Evolutionary conservation across 2,329 filamentous ascomycete species (phyloP).

Genomic region (Fusarium robinianum): DNA sequence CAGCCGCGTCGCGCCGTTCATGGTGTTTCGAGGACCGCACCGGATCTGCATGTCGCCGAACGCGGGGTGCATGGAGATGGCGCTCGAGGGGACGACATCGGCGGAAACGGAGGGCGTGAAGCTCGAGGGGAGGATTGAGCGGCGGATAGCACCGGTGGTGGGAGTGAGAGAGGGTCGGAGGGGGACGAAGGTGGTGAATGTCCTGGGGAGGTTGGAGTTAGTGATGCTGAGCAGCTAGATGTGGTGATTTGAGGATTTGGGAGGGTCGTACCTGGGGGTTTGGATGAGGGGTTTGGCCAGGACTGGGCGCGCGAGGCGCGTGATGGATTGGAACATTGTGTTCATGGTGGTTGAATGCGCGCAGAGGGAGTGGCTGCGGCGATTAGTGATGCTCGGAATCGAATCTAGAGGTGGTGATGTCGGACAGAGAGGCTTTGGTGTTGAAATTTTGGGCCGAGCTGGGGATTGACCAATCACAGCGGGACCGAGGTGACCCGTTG

Average conservation of each 20-base stretch:
- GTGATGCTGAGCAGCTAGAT: no score
- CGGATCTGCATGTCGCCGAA: constrained; percentile 58
- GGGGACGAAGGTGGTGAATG: constrained; percentile 54
- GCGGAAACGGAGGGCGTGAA: constrained; percentile 41
- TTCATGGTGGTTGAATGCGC: constrained; percentile 27
- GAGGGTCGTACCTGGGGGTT: constrained; percentile 30
- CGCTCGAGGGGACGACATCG: constrained; percentile 52
- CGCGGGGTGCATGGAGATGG: constrained; percentile 58
- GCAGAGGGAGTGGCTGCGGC: constrained; percentile 18
- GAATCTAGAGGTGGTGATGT: constrained; percentile 24
- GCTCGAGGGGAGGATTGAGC: constrained; percentile 34
- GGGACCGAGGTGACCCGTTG: no score
- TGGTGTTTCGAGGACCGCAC: constrained; percentile 62
- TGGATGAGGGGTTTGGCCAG: constrained; percentile 33
- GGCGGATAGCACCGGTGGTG: constrained; percentile 40
- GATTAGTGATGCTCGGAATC: constrained; percentile 22
- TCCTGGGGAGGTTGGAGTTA: constrained; percentile 38
- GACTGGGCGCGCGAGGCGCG: constrained; percentile 39
- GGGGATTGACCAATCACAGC: constrained; percentile 21
- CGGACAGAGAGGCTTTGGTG: constrained; percentile 14
- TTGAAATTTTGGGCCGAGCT: constrained; percentile 37
- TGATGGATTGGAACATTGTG: constrained; percentile 37
- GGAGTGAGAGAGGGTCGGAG: constrained; percentile 53
- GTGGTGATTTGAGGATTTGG: background rate
- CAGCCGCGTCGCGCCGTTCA: constrained; percentile 58